Evolutionary conservation across 495 filamentous ascomycete species (phyloP).

Genomic region (Lasiosphaeria hispida): DNA sequence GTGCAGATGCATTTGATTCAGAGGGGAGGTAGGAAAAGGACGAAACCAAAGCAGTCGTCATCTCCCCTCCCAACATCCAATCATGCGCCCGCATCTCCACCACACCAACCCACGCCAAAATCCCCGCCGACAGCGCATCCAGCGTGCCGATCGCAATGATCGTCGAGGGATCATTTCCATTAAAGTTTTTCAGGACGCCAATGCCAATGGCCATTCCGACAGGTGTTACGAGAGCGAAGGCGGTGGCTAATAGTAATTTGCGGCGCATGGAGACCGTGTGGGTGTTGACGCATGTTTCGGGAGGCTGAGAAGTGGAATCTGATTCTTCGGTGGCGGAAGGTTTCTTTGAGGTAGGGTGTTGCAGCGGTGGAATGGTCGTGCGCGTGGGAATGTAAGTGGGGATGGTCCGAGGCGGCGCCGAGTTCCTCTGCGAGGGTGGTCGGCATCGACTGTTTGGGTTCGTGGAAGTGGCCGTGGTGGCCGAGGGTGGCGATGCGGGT

Average conservation of each 20-base stretch:
- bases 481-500: slow-evolving; percentile 64
- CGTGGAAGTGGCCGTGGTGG: no score
- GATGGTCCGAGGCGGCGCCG: no score
- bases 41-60: no score
- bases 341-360: not conserved
- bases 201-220: slow-evolving; percentile 59
- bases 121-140: slow-evolving; percentile 55
- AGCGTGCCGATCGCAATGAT: slow-evolving; percentile 56
- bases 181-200: slow-evolving; percentile 50
- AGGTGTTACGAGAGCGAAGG: slow-evolving; percentile 55
- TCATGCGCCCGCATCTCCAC: slow-evolving; percentile 59
- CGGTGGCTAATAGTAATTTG: slow-evolving; percentile 47
- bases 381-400: not conserved
- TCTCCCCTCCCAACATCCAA: slow-evolving; percentile 43
- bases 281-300: not conserved
- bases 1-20: no score
- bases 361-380: not conserved
- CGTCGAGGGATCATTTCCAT: slow-evolving; percentile 52
- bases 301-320: not conserved
- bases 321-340: not conserved
- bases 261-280: slow-evolving; percentile 25
- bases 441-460: no score
- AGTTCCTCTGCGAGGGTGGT: no score
- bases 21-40: no score
- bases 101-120: slow-evolving; percentile 57